Percentiles rank a stretch among this genome's conserved stretches.
These are phyloP conservation scores for Saccharata proteae DNA, from an alignment of 2,329 filamentous ascomycete species.

Conservation along the genomic window DNA sequence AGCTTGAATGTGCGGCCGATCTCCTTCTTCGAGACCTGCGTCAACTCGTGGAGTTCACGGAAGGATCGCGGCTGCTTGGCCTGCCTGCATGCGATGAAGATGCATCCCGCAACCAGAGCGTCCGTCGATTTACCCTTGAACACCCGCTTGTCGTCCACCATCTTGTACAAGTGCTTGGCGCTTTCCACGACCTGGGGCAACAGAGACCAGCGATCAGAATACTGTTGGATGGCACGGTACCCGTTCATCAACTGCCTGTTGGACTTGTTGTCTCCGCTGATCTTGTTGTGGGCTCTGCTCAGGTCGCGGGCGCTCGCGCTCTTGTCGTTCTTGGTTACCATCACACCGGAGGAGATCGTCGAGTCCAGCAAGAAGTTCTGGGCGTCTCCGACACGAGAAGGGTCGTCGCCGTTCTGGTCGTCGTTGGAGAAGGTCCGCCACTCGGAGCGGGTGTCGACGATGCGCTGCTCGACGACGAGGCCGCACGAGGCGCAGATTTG, in stretches of 20 bases:
- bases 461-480: slow-evolving; percentile 76
- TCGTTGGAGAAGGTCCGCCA: slow-evolving; percentile 99
- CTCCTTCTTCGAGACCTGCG: slow-evolving; percentile 91
- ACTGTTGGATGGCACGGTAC: slow-evolving; percentile 74
- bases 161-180: slow-evolving; percentile 90
- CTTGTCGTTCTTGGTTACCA: no score
- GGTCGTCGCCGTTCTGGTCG: slow-evolving; percentile 90
- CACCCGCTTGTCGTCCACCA: slow-evolving; percentile 80
- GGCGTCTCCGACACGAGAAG: slow-evolving; percentile 92
- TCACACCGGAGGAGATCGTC: slow-evolving; percentile 62
- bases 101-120: slow-evolving; percentile 86
- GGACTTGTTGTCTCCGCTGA: slow-evolving; percentile 66
- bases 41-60: slow-evolving; percentile 85
- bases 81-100: slow-evolving; percentile 95
- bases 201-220: slow-evolving; percentile 70
- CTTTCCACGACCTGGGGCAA: slow-evolving; percentile 57
- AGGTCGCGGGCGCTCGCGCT: slow-evolving; percentile 65
- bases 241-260: slow-evolving; percentile 72
- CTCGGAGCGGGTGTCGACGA: slow-evolving; percentile 91
- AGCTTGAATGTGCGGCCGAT: slow-evolving; percentile 93
- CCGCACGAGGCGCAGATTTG: slow-evolving; percentile 89
- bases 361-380: slow-evolving; percentile 85
- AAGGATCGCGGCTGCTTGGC: slow-evolving; percentile 80
- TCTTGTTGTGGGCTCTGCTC: slow-evolving; percentile 73
- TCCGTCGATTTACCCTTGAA: slow-evolving; percentile 95